phyloP scores from a whole-genome alignment of 169 alveolate species.

The Eimeria falciformis region DNA sequence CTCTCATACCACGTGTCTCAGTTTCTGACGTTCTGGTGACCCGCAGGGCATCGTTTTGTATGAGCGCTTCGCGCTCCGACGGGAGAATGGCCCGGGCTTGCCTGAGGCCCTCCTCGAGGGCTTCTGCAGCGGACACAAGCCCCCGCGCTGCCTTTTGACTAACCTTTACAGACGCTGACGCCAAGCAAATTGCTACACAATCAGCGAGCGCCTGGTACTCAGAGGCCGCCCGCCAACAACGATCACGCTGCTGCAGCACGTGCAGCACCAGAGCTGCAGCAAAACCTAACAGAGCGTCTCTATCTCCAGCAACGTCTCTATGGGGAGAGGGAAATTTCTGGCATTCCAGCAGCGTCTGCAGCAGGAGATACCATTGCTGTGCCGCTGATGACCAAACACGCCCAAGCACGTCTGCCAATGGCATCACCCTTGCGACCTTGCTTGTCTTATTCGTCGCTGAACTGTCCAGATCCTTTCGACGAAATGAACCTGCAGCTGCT shows the following conservation, averaged over 20 bases:
- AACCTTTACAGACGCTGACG: slow-evolving; percentile 41
- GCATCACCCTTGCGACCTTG: not conserved
- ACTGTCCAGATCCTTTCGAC: not conserved
- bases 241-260: slow-evolving; percentile 73
- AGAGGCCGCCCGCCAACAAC: slow-evolving; percentile 74
- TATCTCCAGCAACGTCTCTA: slow-evolving; percentile 55
- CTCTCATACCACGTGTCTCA: not conserved
- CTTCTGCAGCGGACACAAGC: slow-evolving; percentile 48
- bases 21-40: not conserved
- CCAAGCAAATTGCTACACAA: slow-evolving; percentile 18
- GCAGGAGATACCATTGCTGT: slow-evolving; percentile 71
- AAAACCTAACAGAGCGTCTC: slow-evolving; percentile 49
- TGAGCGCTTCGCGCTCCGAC: slow-evolving; percentile 37
- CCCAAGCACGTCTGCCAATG: slow-evolving; percentile 51
- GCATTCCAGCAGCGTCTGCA: slow-evolving; percentile 69
- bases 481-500: not conserved
- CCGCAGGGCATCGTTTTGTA: slow-evolving; percentile 44
- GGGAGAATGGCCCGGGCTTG: slow-evolving; percentile 60
- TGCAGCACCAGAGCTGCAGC: slow-evolving; percentile 73
- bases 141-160: not conserved
- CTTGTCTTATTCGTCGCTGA: not conserved
- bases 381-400: slow-evolving; percentile 72
- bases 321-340: slow-evolving; percentile 49
- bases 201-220: slow-evolving; percentile 51
- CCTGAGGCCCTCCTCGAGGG: slow-evolving; percentile 51